Base-by-base conservation (phyloP, 768 basidiomycete genomes). In the Boletellus ananas region DNA sequence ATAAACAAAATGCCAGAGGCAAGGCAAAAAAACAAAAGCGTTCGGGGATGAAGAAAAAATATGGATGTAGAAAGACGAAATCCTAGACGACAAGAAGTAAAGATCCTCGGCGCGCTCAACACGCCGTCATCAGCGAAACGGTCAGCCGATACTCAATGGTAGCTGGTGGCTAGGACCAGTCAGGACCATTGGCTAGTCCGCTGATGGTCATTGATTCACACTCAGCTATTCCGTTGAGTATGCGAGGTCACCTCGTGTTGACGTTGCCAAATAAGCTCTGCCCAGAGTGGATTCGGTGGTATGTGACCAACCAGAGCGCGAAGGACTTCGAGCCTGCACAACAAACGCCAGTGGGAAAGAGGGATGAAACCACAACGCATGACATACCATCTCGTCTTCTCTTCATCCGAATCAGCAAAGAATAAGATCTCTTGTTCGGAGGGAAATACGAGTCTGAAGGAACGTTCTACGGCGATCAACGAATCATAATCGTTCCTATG, bases 211-310 rank as follows among this genome's bases (percentile, higher is more conserved):
- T 7, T 4, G 9, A 29, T 29, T 13, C 51, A 48, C 1, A 36
- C 18, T 31, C 21, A 38, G 38, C 43, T 20, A 21, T 31, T 48
- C 4, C 17, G 40, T 17, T 48, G 49, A 16, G 52, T 20, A 33
- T 61, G 64, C 39, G 56, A 63, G 13, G 43, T 47, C 13, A 66
- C 54, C 51, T 81, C 78, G 51, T 80, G 71, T 58, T 90, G 88
- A 41, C 84, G 79, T 65, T 92, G 87, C 89, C 90, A 91, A 35
- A 92, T 67, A 34, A 95, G 73, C 71, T 95, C 94, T 3, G 87
- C 94, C 94, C 94, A 96, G 12, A 96, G 72, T 3, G 91, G 91
- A 65, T 94, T 90, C 3, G 90, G 87, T 9, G 94, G 94, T 58
- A 96, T 93, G 50, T 83, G 85, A 8, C 92, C 92, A 52, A 95